These are phyloP conservation scores for Trichoderma orchidacearum DNA, from an alignment of 495 filamentous ascomycete species.

Conservation along the genomic window DNA sequence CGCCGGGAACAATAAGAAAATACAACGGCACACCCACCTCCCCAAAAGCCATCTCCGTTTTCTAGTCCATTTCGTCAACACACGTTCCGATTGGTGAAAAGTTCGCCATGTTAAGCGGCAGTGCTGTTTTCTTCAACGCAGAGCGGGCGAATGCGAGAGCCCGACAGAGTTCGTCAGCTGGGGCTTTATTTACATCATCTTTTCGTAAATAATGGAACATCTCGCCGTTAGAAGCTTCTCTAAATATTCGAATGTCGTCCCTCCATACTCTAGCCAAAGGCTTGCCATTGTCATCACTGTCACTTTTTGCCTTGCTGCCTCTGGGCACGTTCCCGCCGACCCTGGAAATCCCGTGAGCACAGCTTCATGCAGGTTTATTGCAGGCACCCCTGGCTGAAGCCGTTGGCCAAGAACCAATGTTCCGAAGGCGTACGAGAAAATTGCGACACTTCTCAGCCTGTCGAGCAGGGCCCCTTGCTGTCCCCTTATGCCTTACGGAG, in stretches of 20 bases:
- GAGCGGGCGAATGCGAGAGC: background rate
- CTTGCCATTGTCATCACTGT: background rate
- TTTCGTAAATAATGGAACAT: no score
- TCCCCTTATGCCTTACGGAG: background rate
- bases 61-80: background rate
- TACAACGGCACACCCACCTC: background rate
- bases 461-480: background rate
- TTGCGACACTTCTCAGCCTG: no score
- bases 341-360: background rate
- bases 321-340: background rate
- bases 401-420: background rate
- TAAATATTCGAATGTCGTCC: no score
- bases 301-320: background rate
- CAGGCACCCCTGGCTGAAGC: background rate
- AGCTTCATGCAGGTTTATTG: background rate
- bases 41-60: background rate
- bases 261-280: no score
- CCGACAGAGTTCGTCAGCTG: no score
- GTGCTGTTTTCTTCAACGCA: background rate
- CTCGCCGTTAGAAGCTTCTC: no score
- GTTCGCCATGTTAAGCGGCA: background rate
- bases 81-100: background rate
- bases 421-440: background rate
- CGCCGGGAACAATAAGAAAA: background rate
- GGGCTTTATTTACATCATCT: no score